Base-by-base conservation (phyloP, 176 grass and related monocot species). In the Carex pumila region DNA sequence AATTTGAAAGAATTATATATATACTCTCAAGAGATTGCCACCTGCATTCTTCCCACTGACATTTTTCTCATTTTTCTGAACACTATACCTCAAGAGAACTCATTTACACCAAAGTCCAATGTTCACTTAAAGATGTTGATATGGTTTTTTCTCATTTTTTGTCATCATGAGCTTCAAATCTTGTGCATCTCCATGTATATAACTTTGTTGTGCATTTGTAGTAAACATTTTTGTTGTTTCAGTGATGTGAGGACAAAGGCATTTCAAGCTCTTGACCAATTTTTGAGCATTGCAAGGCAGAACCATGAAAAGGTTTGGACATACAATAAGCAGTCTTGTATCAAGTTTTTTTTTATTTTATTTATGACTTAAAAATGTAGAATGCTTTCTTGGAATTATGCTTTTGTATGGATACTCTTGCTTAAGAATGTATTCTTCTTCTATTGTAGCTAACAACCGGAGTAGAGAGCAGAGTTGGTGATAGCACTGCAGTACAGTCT, bases 161-260 rank as follows among this genome's bases (percentile, higher is more conserved):
- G 61, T 57, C 18, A 29, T 56, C 66, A 79, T 57, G 18, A 55
- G 29, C 34, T 67, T 85, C 18, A 43, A 14, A 72, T 82, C 61
- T 13, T 71, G 12, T 19, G 37, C 68, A 79, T 71, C 31, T 31
- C 78, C 18, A 1, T 12, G 77, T 49, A 74, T 80, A 53, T 53
- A 72, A 32, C 32, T 83, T 49, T 62, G 10, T 70, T 79, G 10
- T 81, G 30, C 82, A 70, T 34, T 62, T 71, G 73, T 79, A 31
- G 39, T 76, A 59, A 19, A 83, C 25, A 3, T 66, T 62, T 77
- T 58, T 81, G 73, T 87, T 74, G 82, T 71, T 82, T 21, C 81
- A 99, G 97, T 87, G 97, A 99, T 81, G 97, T 99, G 76, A 92
- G 97, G 80, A 94, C 88, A 76, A 95, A 99, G 83, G 97, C 97